Percentiles rank a stretch among this genome's conserved stretches.
phyloP scores from a whole-genome alignment of 2,329 filamentous ascomycete genomes.

The Colletotrichum trifolii region DNA sequence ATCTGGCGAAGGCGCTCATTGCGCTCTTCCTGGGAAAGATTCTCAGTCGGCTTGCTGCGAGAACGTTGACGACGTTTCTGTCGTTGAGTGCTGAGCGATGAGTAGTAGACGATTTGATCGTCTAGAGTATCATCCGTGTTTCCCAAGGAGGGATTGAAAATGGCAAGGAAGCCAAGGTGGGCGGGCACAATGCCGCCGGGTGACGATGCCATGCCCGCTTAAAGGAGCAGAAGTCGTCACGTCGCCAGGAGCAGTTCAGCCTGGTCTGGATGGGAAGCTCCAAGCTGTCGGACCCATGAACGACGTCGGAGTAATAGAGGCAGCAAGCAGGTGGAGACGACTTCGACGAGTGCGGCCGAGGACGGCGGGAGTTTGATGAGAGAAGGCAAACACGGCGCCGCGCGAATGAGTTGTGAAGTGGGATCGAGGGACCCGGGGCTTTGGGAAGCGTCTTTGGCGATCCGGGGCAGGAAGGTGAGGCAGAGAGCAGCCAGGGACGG shows the following conservation, averaged over 20 bases:
- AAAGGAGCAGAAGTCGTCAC: neutral
- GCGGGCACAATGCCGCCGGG: conserved; percentile 71
- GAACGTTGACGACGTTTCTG: conserved; percentile 54
- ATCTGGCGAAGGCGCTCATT: conserved; percentile 93
- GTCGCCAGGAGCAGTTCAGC: conserved; percentile 1
- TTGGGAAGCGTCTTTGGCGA: too few species aligned
- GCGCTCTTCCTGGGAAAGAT: conserved; percentile 70
- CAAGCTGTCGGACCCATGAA: conserved; percentile 11
- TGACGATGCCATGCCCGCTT: conserved; percentile 31
- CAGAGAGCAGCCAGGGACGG: conserved; percentile 1
- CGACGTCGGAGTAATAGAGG: neutral
- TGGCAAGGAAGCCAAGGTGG: conserved; percentile 88
- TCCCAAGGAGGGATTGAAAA: conserved; percentile 91
- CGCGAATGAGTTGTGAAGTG: too few species aligned
- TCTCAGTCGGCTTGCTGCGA: conserved; percentile 54
- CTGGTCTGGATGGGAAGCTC: conserved; percentile 5
- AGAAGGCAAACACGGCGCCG: too few species aligned
- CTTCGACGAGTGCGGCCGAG: neutral
- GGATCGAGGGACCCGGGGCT: too few species aligned
- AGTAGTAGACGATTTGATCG: conserved; percentile 94
- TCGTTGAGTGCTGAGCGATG: conserved; percentile 65
- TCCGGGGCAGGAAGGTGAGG: neutral
- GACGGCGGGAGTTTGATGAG: neutral
- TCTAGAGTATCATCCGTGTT: conserved; percentile 67
- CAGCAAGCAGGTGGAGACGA: neutral